A percentile compares a stretch with the other conserved stretches of the same genome.
Evolutionary conservation across 805 yeast species (phyloP).

Genomic region (Saturnispora silvae): DNA sequence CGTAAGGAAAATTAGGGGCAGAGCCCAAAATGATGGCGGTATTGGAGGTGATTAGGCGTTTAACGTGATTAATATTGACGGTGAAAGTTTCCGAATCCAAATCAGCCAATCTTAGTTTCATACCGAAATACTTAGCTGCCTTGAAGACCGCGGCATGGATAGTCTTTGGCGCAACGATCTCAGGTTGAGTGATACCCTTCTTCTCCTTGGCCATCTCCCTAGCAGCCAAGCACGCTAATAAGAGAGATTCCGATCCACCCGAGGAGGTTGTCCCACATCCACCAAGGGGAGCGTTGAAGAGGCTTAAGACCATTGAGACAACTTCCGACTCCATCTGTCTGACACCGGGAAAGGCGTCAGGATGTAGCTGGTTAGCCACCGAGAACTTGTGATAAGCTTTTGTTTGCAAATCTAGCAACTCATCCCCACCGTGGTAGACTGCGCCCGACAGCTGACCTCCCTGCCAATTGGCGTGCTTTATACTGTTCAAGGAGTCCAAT

Average conservation of each 20-base stretch:
- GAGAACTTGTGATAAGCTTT: slow-evolving; percentile 66
- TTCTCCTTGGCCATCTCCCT: slow-evolving; percentile 56
- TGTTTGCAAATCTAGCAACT: slow-evolving; percentile 62
- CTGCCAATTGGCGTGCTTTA: slow-evolving; percentile 69
- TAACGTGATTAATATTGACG: slow-evolving; percentile 56
- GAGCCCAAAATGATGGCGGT: slow-evolving; percentile 85
- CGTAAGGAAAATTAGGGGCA: slow-evolving; percentile 96
- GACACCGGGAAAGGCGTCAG: slow-evolving; percentile 93
- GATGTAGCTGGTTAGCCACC: slow-evolving; percentile 91
- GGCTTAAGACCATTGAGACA: slow-evolving; percentile 74
- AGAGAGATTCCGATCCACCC: slow-evolving; percentile 92
- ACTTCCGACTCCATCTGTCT: slow-evolving; percentile 95
- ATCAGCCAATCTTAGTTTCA: slow-evolving; percentile 72
- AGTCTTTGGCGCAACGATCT: slow-evolving; percentile 79
- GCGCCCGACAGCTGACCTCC: slow-evolving; percentile 88
- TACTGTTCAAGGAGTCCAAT: slow-evolving; percentile 36
- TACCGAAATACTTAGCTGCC: slow-evolving; percentile 84
- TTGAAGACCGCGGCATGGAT: slow-evolving; percentile 94
- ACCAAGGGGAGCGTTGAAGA: slow-evolving; percentile 69
- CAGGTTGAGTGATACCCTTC: slow-evolving; percentile 60
- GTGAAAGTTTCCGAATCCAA: slow-evolving; percentile 49
- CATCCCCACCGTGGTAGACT: slow-evolving; percentile 91
- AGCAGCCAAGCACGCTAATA: slow-evolving; percentile 82
- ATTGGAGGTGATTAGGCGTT: slow-evolving; percentile 57
- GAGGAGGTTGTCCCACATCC: slow-evolving; percentile 79